Base-by-base conservation (phyloP, 148 eudicot genomes). In the Simmondsia chinensis region DNA sequence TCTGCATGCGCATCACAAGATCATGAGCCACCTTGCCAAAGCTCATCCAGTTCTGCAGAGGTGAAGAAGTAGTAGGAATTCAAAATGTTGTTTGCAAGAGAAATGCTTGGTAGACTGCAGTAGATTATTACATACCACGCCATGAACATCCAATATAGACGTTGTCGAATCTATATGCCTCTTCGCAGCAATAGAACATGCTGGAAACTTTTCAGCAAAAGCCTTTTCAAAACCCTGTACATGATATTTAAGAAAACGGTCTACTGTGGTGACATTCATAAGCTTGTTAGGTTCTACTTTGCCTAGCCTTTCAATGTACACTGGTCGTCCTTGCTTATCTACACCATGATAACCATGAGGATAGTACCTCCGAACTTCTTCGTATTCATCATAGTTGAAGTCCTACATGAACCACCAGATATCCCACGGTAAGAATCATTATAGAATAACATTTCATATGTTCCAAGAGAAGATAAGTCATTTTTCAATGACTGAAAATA, bases 331-430 rank as follows among this genome's bases (percentile, higher is more conserved):
- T 29, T 54, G 78, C 78, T 62, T 85, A 63, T 89, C 97, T 53
- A 82, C 80, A 39, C 97, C 97, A 72, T 89, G 97, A 66, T 71
- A 89, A 39, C 97, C 95, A 63, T 89, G 97, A 42, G 97, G 97
- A 68, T 89, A 89, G 57, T 73, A 67, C 8, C 59, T 60, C 40
- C 63, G 79, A 43, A 89, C 95, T 50, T 74, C 80, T 58, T 74
- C 93, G 37, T 48, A 61, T 59, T 89, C 97, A 6, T 74, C 74
- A 64, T 76, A 89, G 39, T 49, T 57, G 42, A 81, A 89, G 36
- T 89, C 95, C 97, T 89, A 56, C 57, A 63, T 20, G 43, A 43
- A 42, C 9, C 12, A 16, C 31, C 10, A 58, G 20, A 50, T 15
- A 20, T 43, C 37, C 15, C 29, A 30, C 12, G 43, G 42, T 47